Base-by-base conservation (phyloP, 371 early-diverging fungal species). In the Sporodiniella umbellata region DNA sequence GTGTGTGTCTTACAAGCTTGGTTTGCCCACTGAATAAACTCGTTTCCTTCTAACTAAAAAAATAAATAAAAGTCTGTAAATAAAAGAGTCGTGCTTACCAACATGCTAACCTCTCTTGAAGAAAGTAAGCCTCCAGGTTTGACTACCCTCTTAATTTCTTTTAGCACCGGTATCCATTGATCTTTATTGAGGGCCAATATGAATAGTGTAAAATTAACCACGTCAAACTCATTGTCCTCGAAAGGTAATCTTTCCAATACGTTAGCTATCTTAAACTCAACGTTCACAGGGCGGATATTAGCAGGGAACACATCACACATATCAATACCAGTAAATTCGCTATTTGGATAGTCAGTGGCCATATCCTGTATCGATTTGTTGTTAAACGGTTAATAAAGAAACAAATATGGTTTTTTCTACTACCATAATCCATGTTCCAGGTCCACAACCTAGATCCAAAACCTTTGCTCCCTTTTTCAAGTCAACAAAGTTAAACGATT, bases 61-160 rank as follows among this genome's bases (percentile, higher is more conserved):
- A 40, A 35, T 22, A 19, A 15, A 40, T 19, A 19, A 18, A 23
- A 31, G 21, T 50, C 33, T 44, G 19, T 15, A 18, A 17, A 11
- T 18, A 39, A 10, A 6, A 24, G 26, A 15, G 17, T 33, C 17
- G n/a, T 12, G 45, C 52, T 48, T 42, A 64, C 70, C 45, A 73
- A 23, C 67, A 69, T 67, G 8, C 73, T 54, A 10, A 57, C 26
- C 47, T 84, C 84, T 22, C 67, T 70, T 25, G 74, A 66, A 45
- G 79, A 69, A n/a, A 84, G 53, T 31, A 61, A 72, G 2, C 85
- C 85, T 21, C 80, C 83, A 5, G 81, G 79, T 53, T 81, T 82
- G 6, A 76, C 53, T 0, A 81, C 74, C 11, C 79, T 78, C 14
- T 61, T 47, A 8, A 81, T 58, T 52, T 84, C 83, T 35, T 66